Percentiles rank a stretch among this genome's conserved stretches.
Conservation (phyloP, 2,329 filamentous ascomycete species). For the Sclerotinia glacialis region DNA sequence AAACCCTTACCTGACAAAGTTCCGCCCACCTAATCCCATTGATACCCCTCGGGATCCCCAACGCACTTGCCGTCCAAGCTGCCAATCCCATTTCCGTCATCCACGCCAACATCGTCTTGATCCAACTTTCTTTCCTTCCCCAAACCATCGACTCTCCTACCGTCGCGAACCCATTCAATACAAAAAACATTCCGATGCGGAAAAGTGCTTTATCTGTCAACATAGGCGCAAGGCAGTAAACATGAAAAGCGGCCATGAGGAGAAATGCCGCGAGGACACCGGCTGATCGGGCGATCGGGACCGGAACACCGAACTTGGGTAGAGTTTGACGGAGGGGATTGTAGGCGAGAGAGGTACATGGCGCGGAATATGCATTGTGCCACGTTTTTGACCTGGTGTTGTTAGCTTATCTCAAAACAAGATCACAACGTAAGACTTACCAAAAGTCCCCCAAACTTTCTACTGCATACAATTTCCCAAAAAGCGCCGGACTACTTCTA, state of each 20-base stretch:
- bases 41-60: conserved; percentile 40
- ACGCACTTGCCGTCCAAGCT: conserved; percentile 40
- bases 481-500: conserved; percentile 41
- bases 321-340: conserved; percentile 40
- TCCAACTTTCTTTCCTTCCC: conserved; percentile 40
- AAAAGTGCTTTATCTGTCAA: conserved; percentile 37
- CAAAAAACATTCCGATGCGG: conserved; percentile 42
- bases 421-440: conserved; percentile 29
- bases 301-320: conserved; percentile 38
- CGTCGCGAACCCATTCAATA: conserved; percentile 43
- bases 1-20: conserved; percentile 30
- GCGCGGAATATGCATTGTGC: conserved; percentile 45
- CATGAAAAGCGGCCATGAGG: conserved; percentile 44
- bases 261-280: conserved; percentile 43
- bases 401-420: neutral
- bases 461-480: conserved; percentile 43
- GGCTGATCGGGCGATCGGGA: conserved; percentile 37
- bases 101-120: conserved; percentile 40
- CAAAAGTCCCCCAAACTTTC: conserved; percentile 43
- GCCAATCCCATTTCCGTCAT: conserved; percentile 39
- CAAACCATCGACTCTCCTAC: conserved; percentile 39
- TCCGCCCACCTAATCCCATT: conserved; percentile 38
- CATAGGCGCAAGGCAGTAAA: conserved; percentile 42
- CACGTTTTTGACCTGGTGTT: conserved; percentile 41
- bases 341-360: conserved; percentile 43